Base-by-base conservation (phyloP, 495 filamentous ascomycete genomes). In the Tuber borchii region DNA sequence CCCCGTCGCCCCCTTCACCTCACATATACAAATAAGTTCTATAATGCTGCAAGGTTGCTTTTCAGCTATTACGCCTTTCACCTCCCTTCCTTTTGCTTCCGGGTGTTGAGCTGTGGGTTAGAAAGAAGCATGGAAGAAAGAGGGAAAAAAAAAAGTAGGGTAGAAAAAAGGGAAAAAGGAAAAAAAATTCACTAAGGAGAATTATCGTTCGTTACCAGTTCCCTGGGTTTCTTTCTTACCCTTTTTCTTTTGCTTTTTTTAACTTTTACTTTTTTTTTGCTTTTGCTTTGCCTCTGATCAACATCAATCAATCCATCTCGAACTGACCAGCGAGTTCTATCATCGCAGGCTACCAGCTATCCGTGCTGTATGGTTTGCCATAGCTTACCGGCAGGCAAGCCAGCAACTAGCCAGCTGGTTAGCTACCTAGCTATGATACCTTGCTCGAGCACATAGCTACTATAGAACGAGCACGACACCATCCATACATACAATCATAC, bases 1-100 rank as follows among this genome's bases (percentile, higher is more conserved):
- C 70, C 78, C 34, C 16, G 51, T 79, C 73, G 51, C 70, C 34
- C 72, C 72, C 77, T 79, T 61, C 73, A 73, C 75, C 70, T 79
- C 78, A 17, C 72, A 79, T 71, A 79, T 72, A 79, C 69, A 70
- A 71, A 79, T 72, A 70, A 78, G 73, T 70, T 73, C 34, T 79
- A 37, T 37, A 2, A 37, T 37, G n/a, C 42, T 74, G 68, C 45
- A 76, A 70, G 68, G 76, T 77, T 76, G 72, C 46, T 70, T 72
- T 73, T n/a, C 48, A 56, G 20, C 19, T 9, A 12, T 56, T 12
- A 56, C 48, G 9, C 22, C 48, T 65, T 26, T 16, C 56, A n/a
- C 17, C 17, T 61, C 51, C 17, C 51, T 61, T 61, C 22, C 51
- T 20, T 26, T 61, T 4, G 26, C 9, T 26, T 26, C 56, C 56